Evolutionary conservation across 2,329 filamentous ascomycete species (phyloP).

Genomic region (Scortechinia acanthostroma): DNA sequence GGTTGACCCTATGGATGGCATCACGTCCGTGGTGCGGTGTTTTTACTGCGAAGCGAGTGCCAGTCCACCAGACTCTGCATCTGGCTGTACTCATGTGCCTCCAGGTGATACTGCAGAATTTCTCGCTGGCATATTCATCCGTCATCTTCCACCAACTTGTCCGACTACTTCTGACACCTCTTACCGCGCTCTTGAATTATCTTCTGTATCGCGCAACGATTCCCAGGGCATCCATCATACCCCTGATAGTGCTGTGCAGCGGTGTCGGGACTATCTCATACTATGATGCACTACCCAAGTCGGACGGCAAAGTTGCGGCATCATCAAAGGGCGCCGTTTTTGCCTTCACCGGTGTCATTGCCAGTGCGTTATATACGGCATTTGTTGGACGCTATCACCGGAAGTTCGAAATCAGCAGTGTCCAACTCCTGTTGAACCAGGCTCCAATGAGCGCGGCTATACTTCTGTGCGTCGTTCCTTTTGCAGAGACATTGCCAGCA

Average conservation of each 20-base stretch:
- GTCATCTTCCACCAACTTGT: conserved; percentile 68
- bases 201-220: conserved; percentile 49
- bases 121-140: conserved; percentile 60
- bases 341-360: conserved; percentile 55
- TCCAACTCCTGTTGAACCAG: conserved; percentile 66
- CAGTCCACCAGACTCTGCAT: conserved; percentile 49
- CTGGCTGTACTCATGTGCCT: conserved; percentile 61
- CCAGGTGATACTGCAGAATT: conserved; percentile 64
- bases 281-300: conserved; percentile 50
- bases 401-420: conserved; percentile 58
- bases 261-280: conserved; percentile 64
- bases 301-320: conserved; percentile 38
- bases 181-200: conserved; percentile 58
- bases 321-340: conserved; percentile 58
- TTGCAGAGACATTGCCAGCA: conserved; percentile 56
- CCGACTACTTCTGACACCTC: conserved; percentile 59
- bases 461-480: conserved; percentile 59
- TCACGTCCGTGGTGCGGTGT: conserved; percentile 49
- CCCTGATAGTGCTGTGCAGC: conserved; percentile 52
- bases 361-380: conserved; percentile 62
- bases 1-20: conserved; percentile 51
- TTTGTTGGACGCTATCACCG: conserved; percentile 63
- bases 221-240: conserved; percentile 40
- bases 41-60: conserved; percentile 48
- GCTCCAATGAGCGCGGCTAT: conserved; percentile 54